A percentile compares a stretch with the other conserved stretches of the same genome.
phyloP scores from a whole-genome alignment of 495 filamentous ascomycete species.

The Xylaria longipes region DNA sequence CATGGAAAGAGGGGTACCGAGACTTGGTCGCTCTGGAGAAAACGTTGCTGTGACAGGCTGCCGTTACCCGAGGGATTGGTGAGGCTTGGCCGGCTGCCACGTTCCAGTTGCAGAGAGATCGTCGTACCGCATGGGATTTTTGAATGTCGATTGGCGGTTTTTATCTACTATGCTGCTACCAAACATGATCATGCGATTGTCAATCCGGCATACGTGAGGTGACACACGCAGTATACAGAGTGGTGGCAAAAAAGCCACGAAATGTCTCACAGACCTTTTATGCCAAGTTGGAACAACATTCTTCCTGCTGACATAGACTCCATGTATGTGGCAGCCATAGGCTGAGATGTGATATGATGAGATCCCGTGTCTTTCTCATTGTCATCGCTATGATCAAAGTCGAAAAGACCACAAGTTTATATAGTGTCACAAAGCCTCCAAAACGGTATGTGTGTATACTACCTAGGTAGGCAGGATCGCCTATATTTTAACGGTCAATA shows the following conservation, averaged over 20 bases:
- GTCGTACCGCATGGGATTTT: background rate
- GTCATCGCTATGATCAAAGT: background rate
- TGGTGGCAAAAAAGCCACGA: background rate
- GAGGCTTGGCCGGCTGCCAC: conserved; percentile 17
- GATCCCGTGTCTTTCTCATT: background rate
- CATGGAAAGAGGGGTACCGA: conserved; percentile 71
- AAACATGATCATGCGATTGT: conserved; percentile 14
- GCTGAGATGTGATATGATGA: background rate
- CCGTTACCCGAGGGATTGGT: conserved; percentile 16
- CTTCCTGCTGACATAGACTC: background rate
- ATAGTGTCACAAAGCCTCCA: background rate
- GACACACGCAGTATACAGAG: background rate
- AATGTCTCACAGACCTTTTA: background rate
- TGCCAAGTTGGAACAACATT: background rate
- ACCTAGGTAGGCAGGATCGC: background rate
- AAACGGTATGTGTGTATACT: background rate
- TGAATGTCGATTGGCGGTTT: background rate
- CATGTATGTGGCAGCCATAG: background rate
- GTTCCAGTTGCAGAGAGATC: conserved; percentile 5
- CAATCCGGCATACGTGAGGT: background rate
- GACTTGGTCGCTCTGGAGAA: conserved; percentile 74
- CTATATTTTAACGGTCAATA: background rate
- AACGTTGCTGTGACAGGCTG: conserved; percentile 24
- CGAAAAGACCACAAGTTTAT: background rate
- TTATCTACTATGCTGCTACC: background rate